phyloP scores from a whole-genome alignment of 306 rosid species.

The Malus asiatica region DNA sequence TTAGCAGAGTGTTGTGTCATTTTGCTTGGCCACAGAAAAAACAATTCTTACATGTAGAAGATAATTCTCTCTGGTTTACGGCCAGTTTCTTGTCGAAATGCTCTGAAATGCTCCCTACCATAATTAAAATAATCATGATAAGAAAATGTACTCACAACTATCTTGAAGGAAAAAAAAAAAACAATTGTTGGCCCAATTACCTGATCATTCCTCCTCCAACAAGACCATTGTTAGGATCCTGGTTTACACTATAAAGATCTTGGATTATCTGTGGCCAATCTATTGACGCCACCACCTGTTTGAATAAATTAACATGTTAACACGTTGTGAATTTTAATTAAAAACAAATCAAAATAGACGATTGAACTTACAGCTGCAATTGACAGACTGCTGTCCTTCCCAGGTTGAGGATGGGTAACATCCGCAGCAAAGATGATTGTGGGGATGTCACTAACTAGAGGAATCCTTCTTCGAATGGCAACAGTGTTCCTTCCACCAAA shows the following conservation, averaged over 20 bases:
- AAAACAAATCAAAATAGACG: neutral
- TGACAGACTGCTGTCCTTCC: slow-evolving; percentile 60
- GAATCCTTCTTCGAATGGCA: slow-evolving; percentile 36
- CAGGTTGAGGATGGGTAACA: slow-evolving; percentile 74
- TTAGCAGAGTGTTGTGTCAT: neutral
- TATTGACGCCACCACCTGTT: slow-evolving; percentile 81
- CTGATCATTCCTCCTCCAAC: slow-evolving; percentile 57
- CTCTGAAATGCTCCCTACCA: slow-evolving; percentile 64
- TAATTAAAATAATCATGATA: neutral
- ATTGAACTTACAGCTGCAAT: slow-evolving; percentile 64
- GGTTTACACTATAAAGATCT: slow-evolving; percentile 32
- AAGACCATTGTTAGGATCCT: slow-evolving; percentile 27
- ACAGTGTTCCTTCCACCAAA: slow-evolving; percentile 71
- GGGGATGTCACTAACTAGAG: slow-evolving; percentile 40
- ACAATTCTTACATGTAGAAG: slow-evolving; percentile 55
- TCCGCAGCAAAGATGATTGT: slow-evolving; percentile 74
- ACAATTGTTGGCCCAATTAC: slow-evolving; percentile 10
- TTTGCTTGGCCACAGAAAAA: neutral
- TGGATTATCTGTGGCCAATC: slow-evolving; percentile 80
- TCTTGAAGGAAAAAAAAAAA: no score
- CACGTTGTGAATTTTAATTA: neutral
- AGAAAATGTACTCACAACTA: neutral
- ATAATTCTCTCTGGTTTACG: slow-evolving; percentile 49
- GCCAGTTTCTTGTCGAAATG: slow-evolving; percentile 28
- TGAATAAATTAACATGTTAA: neutral